Evolutionary conservation across 768 basidiomycete species (phyloP).

Genomic region (Paxillus ammoniavirescens): DNA sequence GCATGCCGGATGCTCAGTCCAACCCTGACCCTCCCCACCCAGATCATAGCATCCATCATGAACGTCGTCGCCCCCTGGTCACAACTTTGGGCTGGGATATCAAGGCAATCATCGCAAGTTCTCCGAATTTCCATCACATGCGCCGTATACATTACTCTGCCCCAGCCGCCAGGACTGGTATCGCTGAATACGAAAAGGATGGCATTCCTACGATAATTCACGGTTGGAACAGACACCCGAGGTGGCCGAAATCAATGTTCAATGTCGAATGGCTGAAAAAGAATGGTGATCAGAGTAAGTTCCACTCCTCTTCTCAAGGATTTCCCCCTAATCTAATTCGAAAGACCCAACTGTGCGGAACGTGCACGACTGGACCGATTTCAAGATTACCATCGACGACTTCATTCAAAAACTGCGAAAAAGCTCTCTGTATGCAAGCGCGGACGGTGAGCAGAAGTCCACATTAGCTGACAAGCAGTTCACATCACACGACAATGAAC

Average conservation of each 20-base stretch:
- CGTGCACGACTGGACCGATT: slow-evolving; percentile 56
- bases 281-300: slow-evolving; percentile 31
- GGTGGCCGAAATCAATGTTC: slow-evolving; percentile 59
- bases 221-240: slow-evolving; percentile 50
- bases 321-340: slow-evolving; percentile 7
- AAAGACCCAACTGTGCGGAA: slow-evolving; percentile 64
- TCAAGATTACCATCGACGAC: slow-evolving; percentile 45
- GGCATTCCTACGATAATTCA: slow-evolving; percentile 67
- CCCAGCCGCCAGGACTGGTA: slow-evolving; percentile 29
- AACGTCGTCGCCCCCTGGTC: slow-evolving; percentile 15
- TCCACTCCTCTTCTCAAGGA: background rate
- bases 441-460: slow-evolving; percentile 35
- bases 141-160: slow-evolving; percentile 34
- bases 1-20: background rate
- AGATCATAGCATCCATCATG: background rate
- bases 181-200: slow-evolving; percentile 45
- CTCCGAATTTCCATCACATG: slow-evolving; percentile 43
- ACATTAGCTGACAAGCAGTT: background rate
- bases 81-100: slow-evolving; percentile 55
- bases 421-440: slow-evolving; percentile 31
- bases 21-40: background rate
- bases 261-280: slow-evolving; percentile 51
- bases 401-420: slow-evolving; percentile 49
- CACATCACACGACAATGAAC: background rate
- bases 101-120: slow-evolving; percentile 34